These are phyloP conservation scores for Apium graveolens DNA, from an alignment of 129 eudicot species.

Conservation along the genomic window DNA sequence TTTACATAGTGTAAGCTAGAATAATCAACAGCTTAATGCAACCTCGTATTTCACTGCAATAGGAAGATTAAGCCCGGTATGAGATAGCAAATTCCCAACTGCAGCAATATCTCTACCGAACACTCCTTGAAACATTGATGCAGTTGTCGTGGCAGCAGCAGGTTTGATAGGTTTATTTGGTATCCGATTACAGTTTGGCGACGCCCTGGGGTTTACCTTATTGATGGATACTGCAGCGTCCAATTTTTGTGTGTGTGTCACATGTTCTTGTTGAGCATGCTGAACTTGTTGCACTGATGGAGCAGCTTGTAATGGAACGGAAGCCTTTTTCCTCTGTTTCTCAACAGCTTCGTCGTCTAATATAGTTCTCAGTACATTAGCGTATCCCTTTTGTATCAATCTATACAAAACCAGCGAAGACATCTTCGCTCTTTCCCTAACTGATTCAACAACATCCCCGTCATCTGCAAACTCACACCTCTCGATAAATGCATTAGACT, in stretches of 20 bases:
- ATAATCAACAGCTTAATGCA: slow-evolving; percentile 61
- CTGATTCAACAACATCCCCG: slow-evolving; percentile 58
- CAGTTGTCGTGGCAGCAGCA: background rate
- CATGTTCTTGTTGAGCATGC: slow-evolving; percentile 29
- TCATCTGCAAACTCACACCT: slow-evolving; percentile 85
- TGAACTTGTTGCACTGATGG: slow-evolving; percentile 37
- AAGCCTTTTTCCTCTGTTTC: slow-evolving; percentile 55
- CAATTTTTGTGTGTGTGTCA: slow-evolving; percentile 4
- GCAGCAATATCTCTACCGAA: slow-evolving; percentile 84
- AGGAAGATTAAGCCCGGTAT: slow-evolving; percentile 56
- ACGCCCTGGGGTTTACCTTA: slow-evolving; percentile 1
- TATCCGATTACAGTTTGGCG: background rate
- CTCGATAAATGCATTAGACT: slow-evolving; percentile 60
- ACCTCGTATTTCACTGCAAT: slow-evolving; percentile 64
- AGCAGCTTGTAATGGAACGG: slow-evolving; percentile 40
- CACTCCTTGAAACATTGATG: slow-evolving; percentile 73
- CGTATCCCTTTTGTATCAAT: slow-evolving; percentile 70
- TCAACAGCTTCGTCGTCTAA: slow-evolving; percentile 63
- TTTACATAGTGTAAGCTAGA: background rate
- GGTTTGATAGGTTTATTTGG: slow-evolving; percentile 28
- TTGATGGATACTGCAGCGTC: background rate
- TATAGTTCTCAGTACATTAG: slow-evolving; percentile 41
- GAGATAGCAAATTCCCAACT: slow-evolving; percentile 80
- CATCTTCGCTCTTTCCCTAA: slow-evolving; percentile 67
- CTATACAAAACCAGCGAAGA: slow-evolving; percentile 67